Percentiles rank a stretch among this genome's conserved stretches.
Conservation (phyloP, 225 moss, liverwort and hornwort species). For the Antitrichia curtipendula region DNA sequence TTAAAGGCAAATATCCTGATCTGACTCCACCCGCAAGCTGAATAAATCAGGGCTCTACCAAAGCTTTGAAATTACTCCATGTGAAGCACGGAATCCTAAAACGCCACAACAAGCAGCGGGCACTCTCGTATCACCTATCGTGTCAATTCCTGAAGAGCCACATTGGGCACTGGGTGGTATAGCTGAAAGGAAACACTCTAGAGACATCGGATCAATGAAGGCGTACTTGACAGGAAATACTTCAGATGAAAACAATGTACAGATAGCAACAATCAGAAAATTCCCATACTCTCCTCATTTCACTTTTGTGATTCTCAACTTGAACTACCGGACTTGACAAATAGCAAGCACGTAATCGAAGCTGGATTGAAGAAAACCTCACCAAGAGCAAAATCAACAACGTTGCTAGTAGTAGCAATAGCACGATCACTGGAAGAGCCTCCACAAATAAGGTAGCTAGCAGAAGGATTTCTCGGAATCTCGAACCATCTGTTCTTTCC, state of each 20-base stretch:
- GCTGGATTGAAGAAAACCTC: neutral
- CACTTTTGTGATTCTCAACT: neutral
- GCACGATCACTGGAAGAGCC: conserved; percentile 11
- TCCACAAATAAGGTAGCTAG: conserved; percentile 3
- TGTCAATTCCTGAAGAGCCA: conserved; percentile 13
- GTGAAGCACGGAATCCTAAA: conserved; percentile 27
- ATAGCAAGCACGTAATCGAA: neutral
- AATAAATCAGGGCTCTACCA: too few relatives aligned
- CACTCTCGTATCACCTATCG: conserved; percentile 20
- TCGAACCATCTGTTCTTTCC: conserved; percentile 12
- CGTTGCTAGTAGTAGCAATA: conserved; percentile 2
- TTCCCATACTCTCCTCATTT: neutral
- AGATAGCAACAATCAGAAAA: neutral
- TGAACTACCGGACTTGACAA: neutral
- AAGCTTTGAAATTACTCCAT: neutral
- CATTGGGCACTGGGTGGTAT: neutral
- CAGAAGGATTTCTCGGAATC: conserved; percentile 1
- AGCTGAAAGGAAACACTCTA: neutral
- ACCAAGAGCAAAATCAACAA: conserved; percentile 19
- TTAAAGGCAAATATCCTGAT: too few relatives aligned
- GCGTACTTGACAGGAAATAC: neutral
- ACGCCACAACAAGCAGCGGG: conserved; percentile 24
- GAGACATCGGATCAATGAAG: neutral
- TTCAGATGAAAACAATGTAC: neutral
- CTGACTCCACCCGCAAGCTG: too few relatives aligned